Evolutionary conservation across 1,284 basidiomycete species (phyloP), one percentile per base, ranked within the genome.

Genomic region (Coniferiporia sulphurascens): DNA sequence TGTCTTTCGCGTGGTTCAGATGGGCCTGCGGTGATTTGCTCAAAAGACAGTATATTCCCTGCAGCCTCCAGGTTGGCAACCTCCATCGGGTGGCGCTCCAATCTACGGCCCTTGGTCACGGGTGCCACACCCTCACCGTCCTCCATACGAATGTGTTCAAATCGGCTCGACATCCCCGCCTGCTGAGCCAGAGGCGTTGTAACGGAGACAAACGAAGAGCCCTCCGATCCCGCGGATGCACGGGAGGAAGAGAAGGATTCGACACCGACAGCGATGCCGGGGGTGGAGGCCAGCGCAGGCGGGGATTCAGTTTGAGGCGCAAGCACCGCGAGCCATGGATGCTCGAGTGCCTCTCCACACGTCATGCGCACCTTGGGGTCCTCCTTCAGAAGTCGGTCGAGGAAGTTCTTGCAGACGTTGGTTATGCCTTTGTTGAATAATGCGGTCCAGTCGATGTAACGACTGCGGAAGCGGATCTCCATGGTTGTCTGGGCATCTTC

Each of bases 401-500:
- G 75, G 64, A 86, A 86, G 60, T 80, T 74, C 32, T 32, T 48
- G 80, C 79, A 76, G 2, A 64, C 56, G 0, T 70, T 64, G 35
- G 73, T 78, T n/a, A 81, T 68, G 1, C 67, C 62, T 6, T 69
- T 54, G 1, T 72, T 53, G 21, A 70, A 56, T 45, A 95, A 76
- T 19, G 74, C 68, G 1, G 68, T 62, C 83, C 86, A 89, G 62
- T 91, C 84, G 52, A 91, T 80, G 2, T 64, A 71, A 10, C 91
- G 85, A 34, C 70, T 72, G 1, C 73, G 69, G 41, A 90, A 84
- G 8, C 83, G 79, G 35, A 74, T 68, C 45, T 77, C 75, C 55
- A 87, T 76, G 59, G 85, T 84, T 1, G 74, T 70, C 19, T 68
- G 70, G 2, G 85, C 83, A 27, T 87, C 84, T 64, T 91, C 89